Evolutionary conservation across 1,284 basidiomycete genomes (phyloP).

Genomic region (Malassezia japonica): DNA sequence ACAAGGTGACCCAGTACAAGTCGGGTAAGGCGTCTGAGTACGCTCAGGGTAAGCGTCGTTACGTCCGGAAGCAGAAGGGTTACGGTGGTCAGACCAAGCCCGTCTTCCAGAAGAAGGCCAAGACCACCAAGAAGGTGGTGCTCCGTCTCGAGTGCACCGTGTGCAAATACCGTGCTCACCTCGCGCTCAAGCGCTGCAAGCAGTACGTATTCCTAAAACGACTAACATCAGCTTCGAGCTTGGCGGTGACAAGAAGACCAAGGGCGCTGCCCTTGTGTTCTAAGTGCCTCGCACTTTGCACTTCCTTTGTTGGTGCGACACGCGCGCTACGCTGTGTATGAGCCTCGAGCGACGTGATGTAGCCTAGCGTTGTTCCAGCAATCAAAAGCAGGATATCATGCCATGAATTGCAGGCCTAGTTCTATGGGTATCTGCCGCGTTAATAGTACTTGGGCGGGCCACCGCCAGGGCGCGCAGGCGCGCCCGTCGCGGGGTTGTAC

Average conservation of each 20-base stretch:
- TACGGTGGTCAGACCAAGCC: constrained; percentile 99
- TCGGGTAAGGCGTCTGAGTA: constrained; percentile 49
- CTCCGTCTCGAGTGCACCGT: constrained; percentile 92
- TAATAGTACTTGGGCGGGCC: constrained; percentile 1
- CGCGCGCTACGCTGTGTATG: background rate
- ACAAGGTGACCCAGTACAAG: constrained; percentile 50
- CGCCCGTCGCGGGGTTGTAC: constrained; percentile 11
- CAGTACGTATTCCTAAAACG: constrained; percentile 52
- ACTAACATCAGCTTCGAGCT: constrained; percentile 71
- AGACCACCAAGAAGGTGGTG: constrained; percentile 94
- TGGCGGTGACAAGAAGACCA: constrained; percentile 99
- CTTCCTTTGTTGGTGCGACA: background rate
- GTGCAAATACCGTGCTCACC: constrained; percentile 76
- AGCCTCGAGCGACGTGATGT: background rate
- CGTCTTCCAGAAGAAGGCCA: constrained; percentile 96
- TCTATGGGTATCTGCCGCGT: background rate
- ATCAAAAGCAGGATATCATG: constrained; percentile 16
- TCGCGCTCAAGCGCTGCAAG: constrained; percentile 96
- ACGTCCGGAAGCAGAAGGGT: constrained; percentile 92
- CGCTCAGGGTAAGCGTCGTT: constrained; percentile 99
- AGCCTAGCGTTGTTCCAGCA: constrained; percentile 7
- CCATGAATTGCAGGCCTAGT: no score
- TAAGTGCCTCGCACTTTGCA: constrained; percentile 21
- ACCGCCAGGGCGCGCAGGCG: background rate
- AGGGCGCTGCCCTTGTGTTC: constrained; percentile 85